Conservation (phyloP, 768 basidiomycete genomes). For the Pleurotus sapidus region DNA sequence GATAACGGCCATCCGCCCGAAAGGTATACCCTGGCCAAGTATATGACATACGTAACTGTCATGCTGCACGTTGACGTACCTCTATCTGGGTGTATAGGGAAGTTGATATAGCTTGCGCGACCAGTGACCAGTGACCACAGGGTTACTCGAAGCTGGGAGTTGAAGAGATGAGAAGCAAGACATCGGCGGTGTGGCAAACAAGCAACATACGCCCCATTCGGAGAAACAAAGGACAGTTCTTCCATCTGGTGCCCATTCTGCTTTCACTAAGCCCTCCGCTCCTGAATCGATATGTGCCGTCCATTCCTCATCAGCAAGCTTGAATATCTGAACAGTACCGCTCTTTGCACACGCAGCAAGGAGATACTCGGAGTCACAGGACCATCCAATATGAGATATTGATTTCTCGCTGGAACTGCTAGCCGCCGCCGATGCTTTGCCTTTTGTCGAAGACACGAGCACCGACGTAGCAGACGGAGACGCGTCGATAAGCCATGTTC, state of each 20-base stretch:
- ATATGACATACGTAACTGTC: neutral
- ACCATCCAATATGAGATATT: conserved; percentile 83
- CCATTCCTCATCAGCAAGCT: conserved; percentile 79
- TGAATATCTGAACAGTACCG: conserved; percentile 74
- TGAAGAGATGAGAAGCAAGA: conserved; percentile 6
- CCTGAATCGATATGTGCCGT: conserved; percentile 75
- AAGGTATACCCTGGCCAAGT: conserved; percentile 71
- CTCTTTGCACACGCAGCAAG: conserved; percentile 74
- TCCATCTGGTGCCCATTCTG: conserved; percentile 90
- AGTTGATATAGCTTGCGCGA: conserved; percentile 79
- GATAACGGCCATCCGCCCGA: conserved; percentile 77
- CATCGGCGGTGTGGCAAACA: neutral
- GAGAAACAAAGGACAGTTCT: conserved; percentile 85
- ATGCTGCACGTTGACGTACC: conserved; percentile 38
- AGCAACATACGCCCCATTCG: conserved; percentile 81
- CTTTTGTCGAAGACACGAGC: conserved; percentile 35
- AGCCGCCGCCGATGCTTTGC: conserved; percentile 16
- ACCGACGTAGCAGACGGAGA: conserved; percentile 49
- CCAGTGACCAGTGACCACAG: conserved; percentile 82
- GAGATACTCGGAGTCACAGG: conserved; percentile 84
- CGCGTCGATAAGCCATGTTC: conserved; percentile 71
- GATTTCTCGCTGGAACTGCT: conserved; percentile 25
- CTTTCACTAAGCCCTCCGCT: conserved; percentile 79
- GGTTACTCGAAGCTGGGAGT: conserved; percentile 72
- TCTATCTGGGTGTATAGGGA: conserved; percentile 77